phyloP scores from a whole-genome alignment of 2,329 filamentous ascomycete genomes.

The Neonectria magnoliae region DNA sequence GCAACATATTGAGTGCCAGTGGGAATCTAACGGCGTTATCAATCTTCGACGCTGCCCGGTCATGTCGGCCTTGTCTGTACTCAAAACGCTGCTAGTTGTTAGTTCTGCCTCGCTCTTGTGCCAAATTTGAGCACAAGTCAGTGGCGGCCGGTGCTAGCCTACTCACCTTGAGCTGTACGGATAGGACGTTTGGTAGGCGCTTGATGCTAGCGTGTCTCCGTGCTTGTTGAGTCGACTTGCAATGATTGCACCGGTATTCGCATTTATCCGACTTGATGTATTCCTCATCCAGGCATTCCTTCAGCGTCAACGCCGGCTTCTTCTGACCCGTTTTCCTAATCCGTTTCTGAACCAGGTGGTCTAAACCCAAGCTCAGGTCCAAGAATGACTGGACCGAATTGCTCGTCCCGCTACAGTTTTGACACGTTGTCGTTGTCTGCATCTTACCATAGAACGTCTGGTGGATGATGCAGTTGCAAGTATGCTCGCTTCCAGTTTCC shows the following conservation, averaged over 20 bases:
- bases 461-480: constrained; percentile 91
- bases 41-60: constrained; percentile 83
- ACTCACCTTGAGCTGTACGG: constrained; percentile 88
- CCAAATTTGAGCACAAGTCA: background rate
- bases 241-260: constrained; percentile 87
- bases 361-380: constrained; percentile 89
- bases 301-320: constrained; percentile 60
- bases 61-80: constrained; percentile 71
- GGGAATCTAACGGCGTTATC: constrained; percentile 89
- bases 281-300: constrained; percentile 82
- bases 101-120: constrained; percentile 2
- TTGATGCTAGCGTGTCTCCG: constrained; percentile 87
- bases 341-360: constrained; percentile 75
- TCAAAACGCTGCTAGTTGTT: constrained; percentile 69
- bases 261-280: constrained; percentile 90
- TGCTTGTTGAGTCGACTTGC: constrained; percentile 79
- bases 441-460: constrained; percentile 94
- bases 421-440: constrained; percentile 89
- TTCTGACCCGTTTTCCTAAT: constrained; percentile 63
- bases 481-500: constrained; percentile 67
- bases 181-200: constrained; percentile 85
- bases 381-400: constrained; percentile 89
- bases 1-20: constrained; percentile 86
- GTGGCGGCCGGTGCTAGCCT: background rate
- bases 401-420: constrained; percentile 84